These are phyloP conservation scores for Inga laurina DNA, from an alignment of 306 rosid genomes.

Conservation along the genomic window DNA sequence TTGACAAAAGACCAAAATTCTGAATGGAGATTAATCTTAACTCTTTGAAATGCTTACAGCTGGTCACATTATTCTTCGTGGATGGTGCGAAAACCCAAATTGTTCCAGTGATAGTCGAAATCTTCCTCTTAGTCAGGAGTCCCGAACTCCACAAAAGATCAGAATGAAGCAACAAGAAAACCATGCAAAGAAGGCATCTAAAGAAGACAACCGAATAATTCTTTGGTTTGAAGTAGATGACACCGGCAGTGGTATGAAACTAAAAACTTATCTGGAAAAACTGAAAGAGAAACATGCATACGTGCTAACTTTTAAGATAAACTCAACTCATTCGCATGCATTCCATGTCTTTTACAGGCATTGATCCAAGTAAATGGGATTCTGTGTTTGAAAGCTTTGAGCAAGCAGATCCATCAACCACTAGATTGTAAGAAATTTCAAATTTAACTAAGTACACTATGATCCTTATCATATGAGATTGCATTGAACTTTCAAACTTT, in stretches of 20 bases:
- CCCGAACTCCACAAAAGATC: conserved; percentile 49
- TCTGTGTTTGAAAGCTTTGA: conserved; percentile 98
- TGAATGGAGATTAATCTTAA: conserved; percentile 12
- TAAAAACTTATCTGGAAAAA: conserved; percentile 19
- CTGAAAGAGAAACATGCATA: conserved; percentile 13
- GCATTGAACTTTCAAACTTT: conserved; percentile 6
- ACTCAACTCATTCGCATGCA: conserved; percentile 2
- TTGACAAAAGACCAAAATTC: not conserved
- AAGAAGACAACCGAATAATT: conserved; percentile 67
- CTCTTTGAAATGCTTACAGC: conserved; percentile 58
- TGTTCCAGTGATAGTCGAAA: conserved; percentile 43
- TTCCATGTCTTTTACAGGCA: conserved; percentile 50
- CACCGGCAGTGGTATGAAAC: conserved; percentile 87
- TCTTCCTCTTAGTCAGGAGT: conserved; percentile 53
- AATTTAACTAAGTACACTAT: conserved; percentile 1
- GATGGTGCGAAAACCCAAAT: conserved; percentile 73
- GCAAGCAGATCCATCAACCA: conserved; percentile 99
- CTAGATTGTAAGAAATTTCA: conserved; percentile 73
- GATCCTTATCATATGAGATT: conserved; percentile 14
- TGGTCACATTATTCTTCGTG: conserved; percentile 93
- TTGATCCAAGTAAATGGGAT: conserved; percentile 96
- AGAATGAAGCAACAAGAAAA: conserved; percentile 68
- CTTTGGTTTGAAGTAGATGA: conserved; percentile 98
- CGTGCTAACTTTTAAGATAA: not conserved
- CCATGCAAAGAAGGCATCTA: conserved; percentile 51